These are phyloP conservation scores for Zanthoxylum bungeanum DNA, from an alignment of 345 rosid genomes.

Conservation along the genomic window DNA sequence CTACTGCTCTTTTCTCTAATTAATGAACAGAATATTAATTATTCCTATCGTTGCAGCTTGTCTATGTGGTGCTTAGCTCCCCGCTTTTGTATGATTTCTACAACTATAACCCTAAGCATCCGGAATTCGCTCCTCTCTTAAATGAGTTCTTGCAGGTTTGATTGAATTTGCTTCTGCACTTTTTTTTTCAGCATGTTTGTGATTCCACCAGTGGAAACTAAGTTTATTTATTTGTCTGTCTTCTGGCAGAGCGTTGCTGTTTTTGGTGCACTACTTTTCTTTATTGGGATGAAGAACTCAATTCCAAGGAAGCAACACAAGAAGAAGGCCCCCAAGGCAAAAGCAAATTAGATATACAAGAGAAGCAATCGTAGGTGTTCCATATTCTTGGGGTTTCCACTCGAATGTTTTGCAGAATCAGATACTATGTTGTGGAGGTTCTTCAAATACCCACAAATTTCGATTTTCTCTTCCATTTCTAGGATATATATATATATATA, in stretches of 20 bases:
- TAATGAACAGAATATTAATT: background rate
- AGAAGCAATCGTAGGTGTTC: conserved; percentile 25
- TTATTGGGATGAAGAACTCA: too few relatives aligned
- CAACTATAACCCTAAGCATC: too few relatives aligned
- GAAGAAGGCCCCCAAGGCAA: too few relatives aligned
- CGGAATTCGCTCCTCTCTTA: too few relatives aligned
- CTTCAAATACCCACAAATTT: background rate
- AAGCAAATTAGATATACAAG: conserved; percentile 67
- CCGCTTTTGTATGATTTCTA: too few relatives aligned
- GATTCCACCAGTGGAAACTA: background rate
- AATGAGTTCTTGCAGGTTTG: too few relatives aligned
- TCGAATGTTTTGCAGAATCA: background rate
- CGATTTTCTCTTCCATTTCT: background rate
- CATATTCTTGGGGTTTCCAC: conserved; percentile 9
- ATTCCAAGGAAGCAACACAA: too few relatives aligned
- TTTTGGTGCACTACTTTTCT: conserved; percentile 82
- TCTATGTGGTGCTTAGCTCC: too few relatives aligned
- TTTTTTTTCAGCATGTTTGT: background rate
- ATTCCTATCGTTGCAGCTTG: conserved; percentile 39
- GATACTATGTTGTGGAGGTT: conserved; percentile 12
- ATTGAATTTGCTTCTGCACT: conserved; percentile 16
- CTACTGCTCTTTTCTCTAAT: background rate
- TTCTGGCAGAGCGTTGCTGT: conserved; percentile 66
- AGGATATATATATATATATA: too few relatives aligned
- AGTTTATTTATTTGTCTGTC: conserved; percentile 6